Percentiles rank a stretch among this genome's conserved stretches.
Evolutionary conservation across 2,329 filamentous ascomycete species (phyloP).

Genomic region (Sclerotinia trifoliorum): DNA sequence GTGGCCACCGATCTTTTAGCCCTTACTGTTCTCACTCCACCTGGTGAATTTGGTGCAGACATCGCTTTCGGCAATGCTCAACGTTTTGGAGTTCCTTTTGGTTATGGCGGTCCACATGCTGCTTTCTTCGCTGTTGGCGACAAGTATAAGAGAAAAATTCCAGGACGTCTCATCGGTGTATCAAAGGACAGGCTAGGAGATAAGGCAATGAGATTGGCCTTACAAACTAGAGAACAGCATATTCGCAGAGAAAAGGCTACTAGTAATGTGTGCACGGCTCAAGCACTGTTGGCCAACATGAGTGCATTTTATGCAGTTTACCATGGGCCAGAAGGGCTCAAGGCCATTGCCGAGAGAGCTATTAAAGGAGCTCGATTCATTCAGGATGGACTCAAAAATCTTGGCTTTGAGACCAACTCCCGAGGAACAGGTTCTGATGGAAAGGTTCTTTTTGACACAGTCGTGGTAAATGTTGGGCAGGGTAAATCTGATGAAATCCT

Average conservation of each 20-base stretch:
- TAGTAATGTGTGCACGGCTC: slow-evolving; percentile 95
- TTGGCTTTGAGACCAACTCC: slow-evolving; percentile 63
- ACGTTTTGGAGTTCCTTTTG: slow-evolving; percentile 86
- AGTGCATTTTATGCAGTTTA: slow-evolving; percentile 92
- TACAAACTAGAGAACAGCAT: slow-evolving; percentile 94
- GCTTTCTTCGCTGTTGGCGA: slow-evolving; percentile 93
- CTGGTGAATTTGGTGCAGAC: slow-evolving; percentile 92
- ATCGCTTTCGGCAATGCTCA: slow-evolving; percentile 93
- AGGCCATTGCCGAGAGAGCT: slow-evolving; percentile 76
- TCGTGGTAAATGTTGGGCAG: slow-evolving; percentile 61
- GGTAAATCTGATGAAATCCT: slow-evolving; percentile 53
- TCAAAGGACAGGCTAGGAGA: slow-evolving; percentile 87
- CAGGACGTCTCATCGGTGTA: slow-evolving; percentile 83
- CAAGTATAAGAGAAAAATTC: slow-evolving; percentile 91
- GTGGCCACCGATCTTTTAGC: slow-evolving; percentile 88
- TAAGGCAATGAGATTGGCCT: slow-evolving; percentile 75
- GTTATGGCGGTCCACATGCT: slow-evolving; percentile 91
- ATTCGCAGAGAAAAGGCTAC: slow-evolving; percentile 96
- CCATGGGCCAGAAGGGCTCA: slow-evolving; percentile 82
- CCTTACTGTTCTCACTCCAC: slow-evolving; percentile 81
- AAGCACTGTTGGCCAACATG: slow-evolving; percentile 94
- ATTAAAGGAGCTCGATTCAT: slow-evolving; percentile 69
- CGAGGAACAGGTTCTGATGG: slow-evolving; percentile 56
- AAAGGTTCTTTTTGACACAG: slow-evolving; percentile 73
- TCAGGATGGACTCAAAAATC: slow-evolving; percentile 59